Evolutionary conservation across 495 filamentous ascomycete species (phyloP), one percentile per base, ranked within the genome.

Genomic region (Staphylotrichum longicolle): DNA sequence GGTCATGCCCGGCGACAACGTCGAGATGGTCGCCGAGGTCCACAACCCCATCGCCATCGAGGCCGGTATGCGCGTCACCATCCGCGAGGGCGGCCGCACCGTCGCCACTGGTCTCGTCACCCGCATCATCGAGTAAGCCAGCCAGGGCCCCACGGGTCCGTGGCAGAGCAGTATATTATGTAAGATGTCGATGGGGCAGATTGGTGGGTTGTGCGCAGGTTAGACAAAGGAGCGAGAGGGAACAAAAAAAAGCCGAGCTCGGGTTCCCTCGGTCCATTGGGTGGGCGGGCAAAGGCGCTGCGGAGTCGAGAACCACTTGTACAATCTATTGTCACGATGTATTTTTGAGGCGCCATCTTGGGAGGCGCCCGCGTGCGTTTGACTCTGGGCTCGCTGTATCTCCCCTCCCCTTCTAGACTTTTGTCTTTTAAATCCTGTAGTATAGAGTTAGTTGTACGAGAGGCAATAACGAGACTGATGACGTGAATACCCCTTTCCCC

Each of bases 1-100:
- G 79, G 88, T 96, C 73, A 92, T 94, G 91, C 94, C 94, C 57
- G 94, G 94, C 72, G 94, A 98, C 84, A 98, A 98, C 80, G 87
- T 94, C 65, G 95, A 98, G 85, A 94, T 98, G 91, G 75, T 90
- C 62, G 88, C 89, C 77, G 80, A 84, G 63, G 86, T 95, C 63
- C 80, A 88, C 78, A 77, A 86, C 69, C 91, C 95, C 51, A 77
- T 95, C 65, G 94, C 93, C 58, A 71, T 96, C 55, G 95, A 98
- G 78, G 75, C 82, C 54, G 93, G 93, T 64, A 89, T 94, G 82
- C 88, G 94, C 57, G 91, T 98, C 82, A 98, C 96, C 82, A 84
- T 98, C 72, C 89, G 94, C 74, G 94, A 98, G 79, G 94, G 91
- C 78, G 91, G 93, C 64, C 84, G 91, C 63, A 97, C 92, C 50